Conservation (phyloP, 106 monocot species). For the Triglochin maritima region DNA sequence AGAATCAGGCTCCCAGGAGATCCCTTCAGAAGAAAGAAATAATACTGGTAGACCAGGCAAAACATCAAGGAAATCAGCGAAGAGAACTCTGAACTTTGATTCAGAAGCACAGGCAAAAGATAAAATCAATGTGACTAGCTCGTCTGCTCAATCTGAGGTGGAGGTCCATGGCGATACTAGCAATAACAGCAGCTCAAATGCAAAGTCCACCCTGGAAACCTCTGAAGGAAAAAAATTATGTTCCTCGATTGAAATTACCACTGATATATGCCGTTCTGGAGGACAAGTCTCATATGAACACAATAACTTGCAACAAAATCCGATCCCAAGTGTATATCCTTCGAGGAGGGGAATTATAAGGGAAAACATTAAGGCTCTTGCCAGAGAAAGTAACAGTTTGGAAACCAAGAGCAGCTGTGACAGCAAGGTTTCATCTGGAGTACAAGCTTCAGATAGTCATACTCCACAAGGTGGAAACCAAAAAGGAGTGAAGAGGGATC, state of each 20-base stretch:
- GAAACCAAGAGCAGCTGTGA: neutral
- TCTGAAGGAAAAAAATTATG: constrained; percentile 2
- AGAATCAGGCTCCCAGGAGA: constrained; percentile 1
- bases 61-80: constrained; percentile 23
- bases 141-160: neutral
- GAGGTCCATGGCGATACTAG: neutral
- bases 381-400: constrained; percentile 7
- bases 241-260: constrained; percentile 2
- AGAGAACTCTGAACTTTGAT: constrained; percentile 47
- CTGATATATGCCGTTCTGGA: constrained; percentile 15
- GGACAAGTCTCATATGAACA: constrained; percentile 23
- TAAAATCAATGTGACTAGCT: neutral
- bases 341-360: constrained; percentile 13
- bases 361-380: constrained; percentile 18
- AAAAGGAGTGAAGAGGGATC: neutral
- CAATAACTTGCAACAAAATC: constrained; percentile 5
- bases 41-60: constrained; percentile 2
- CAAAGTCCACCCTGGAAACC: neutral
- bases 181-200: neutral
- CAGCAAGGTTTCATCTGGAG: neutral
- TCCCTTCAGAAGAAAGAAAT: neutral
- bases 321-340: neutral
- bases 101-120: constrained; percentile 6
- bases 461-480: constrained; percentile 1
- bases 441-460: neutral